Percentiles rank a stretch among this genome's conserved stretches.
These are phyloP conservation scores for Monosporascus sp. DNA, from an alignment of 2,329 filamentous ascomycete genomes.

Conservation along the genomic window DNA sequence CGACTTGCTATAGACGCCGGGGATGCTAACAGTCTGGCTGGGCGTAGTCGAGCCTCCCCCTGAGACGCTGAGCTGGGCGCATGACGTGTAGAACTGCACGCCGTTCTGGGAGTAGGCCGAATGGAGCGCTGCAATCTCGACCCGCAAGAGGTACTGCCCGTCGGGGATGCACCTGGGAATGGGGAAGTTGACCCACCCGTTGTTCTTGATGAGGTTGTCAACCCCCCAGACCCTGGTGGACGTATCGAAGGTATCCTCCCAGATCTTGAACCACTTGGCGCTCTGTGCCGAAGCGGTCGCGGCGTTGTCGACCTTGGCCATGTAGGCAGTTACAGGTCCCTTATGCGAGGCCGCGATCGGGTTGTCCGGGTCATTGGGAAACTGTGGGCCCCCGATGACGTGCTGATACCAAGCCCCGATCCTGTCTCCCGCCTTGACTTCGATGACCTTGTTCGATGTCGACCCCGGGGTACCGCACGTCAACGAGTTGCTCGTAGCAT, in stretches of 20 bases:
- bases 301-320: constrained; percentile 48
- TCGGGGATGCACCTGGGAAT: constrained; percentile 46
- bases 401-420: constrained; percentile 50
- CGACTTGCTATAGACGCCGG: constrained; percentile 37
- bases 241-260: constrained; percentile 42
- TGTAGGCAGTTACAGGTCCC: constrained; percentile 48
- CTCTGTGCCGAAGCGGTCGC: constrained; percentile 35
- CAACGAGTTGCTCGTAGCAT: constrained; percentile 37
- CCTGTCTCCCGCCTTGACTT: constrained; percentile 45
- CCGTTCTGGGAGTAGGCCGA: constrained; percentile 34
- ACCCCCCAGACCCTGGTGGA: constrained; percentile 42
- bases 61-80: constrained; percentile 36
- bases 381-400: constrained; percentile 48
- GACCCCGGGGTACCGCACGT: constrained; percentile 42
- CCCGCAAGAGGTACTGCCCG: constrained; percentile 50
- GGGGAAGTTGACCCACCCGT: constrained; percentile 43
- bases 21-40: constrained; percentile 37
- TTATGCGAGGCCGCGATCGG: constrained; percentile 52
- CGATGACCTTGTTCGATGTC: constrained; percentile 39
- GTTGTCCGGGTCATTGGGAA: constrained; percentile 43
- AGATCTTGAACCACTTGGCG: constrained; percentile 51
- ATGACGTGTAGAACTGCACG: constrained; percentile 40
- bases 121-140: constrained; percentile 50
- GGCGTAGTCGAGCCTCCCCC: constrained; percentile 33
- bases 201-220: constrained; percentile 36